phyloP scores from a whole-genome alignment of 768 basidiomycete genomes.

The Boletales sp. region DNA sequence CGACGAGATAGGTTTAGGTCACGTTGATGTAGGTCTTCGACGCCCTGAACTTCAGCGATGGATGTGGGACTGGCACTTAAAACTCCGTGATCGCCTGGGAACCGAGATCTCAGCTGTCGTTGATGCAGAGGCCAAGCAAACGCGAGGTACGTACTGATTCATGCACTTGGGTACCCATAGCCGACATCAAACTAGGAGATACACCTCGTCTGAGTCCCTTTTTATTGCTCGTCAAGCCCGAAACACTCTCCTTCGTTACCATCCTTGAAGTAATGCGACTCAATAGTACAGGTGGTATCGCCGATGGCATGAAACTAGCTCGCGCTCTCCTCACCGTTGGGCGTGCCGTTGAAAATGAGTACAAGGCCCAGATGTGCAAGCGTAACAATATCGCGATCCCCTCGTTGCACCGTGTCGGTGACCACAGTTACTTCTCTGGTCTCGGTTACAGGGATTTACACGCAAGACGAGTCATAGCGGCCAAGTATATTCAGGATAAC shows the following conservation, averaged over 20 bases:
- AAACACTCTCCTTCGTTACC: slow-evolving; percentile 82
- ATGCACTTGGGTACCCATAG: neutral
- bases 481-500: slow-evolving; percentile 58
- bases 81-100: slow-evolving; percentile 49
- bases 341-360: slow-evolving; percentile 83
- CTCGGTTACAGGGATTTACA: slow-evolving; percentile 60
- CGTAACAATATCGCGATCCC: slow-evolving; percentile 56
- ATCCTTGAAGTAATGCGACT: slow-evolving; percentile 88
- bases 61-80: slow-evolving; percentile 87
- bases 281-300: slow-evolving; percentile 70
- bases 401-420: slow-evolving; percentile 20
- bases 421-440: slow-evolving; percentile 50
- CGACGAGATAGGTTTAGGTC: slow-evolving; percentile 52
- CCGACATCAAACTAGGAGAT: slow-evolving; percentile 5
- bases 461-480: slow-evolving; percentile 62
- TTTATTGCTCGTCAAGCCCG: slow-evolving; percentile 67
- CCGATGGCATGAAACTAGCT: slow-evolving; percentile 86
- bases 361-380: slow-evolving; percentile 79
- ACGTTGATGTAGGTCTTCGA: slow-evolving; percentile 40
- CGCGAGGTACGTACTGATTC: slow-evolving; percentile 16
- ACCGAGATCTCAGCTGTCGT: slow-evolving; percentile 48
- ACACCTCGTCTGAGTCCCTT: slow-evolving; percentile 57
- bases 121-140: slow-evolving; percentile 31
- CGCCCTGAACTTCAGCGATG: slow-evolving; percentile 57
- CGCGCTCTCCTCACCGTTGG: slow-evolving; percentile 79